A percentile compares a stretch with the other conserved stretches of the same genome.
Conservation (phyloP, 208 protist genomes). For the Eutreptiella sp. region DNA sequence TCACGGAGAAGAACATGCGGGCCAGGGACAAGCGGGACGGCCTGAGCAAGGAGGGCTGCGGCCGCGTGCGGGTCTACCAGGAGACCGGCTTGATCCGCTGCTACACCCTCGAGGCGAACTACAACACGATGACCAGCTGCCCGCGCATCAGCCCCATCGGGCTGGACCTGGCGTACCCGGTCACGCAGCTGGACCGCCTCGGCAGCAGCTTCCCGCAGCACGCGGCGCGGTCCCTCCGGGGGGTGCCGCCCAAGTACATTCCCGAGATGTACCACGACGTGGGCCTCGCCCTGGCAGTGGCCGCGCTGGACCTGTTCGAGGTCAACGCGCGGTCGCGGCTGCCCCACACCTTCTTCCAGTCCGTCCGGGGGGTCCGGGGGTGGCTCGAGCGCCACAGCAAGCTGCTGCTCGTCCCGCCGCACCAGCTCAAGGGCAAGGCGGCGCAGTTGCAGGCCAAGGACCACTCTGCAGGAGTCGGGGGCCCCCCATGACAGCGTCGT, state of each 20-base stretch:
- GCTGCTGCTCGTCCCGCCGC: slow-evolving; percentile 58
- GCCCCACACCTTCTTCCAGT: slow-evolving; percentile 48
- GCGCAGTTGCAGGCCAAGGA: too few species aligned
- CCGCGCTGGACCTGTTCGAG: slow-evolving; percentile 63
- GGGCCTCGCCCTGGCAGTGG: slow-evolving; percentile 59
- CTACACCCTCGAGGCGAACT: slow-evolving; percentile 82
- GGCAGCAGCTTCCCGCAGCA: slow-evolving; percentile 16
- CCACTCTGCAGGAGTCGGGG: too few species aligned
- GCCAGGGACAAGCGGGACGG: slow-evolving; percentile 65
- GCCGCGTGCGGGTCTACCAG: slow-evolving; percentile 67
- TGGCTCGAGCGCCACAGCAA: slow-evolving; percentile 68
- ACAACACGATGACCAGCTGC: slow-evolving; percentile 70
- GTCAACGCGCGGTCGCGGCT: slow-evolving; percentile 67
- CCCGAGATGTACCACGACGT: slow-evolving; percentile 60
- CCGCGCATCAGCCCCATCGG: slow-evolving; percentile 45
- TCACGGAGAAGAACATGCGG: slow-evolving; percentile 80
- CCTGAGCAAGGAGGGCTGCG: slow-evolving; percentile 75
- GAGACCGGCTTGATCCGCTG: slow-evolving; percentile 65
- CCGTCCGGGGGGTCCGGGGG: slow-evolving; percentile 44
- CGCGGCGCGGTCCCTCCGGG: too few species aligned
- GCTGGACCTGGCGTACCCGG: slow-evolving; percentile 34
- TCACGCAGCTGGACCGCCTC: slow-evolving; percentile 34
- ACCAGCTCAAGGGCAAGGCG: slow-evolving; percentile 37
- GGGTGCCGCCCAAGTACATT: slow-evolving; percentile 41
- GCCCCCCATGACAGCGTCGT: too few species aligned